Conservation (phyloP, 768 basidiomycete genomes). For the Lentinula lateritia region DNA sequence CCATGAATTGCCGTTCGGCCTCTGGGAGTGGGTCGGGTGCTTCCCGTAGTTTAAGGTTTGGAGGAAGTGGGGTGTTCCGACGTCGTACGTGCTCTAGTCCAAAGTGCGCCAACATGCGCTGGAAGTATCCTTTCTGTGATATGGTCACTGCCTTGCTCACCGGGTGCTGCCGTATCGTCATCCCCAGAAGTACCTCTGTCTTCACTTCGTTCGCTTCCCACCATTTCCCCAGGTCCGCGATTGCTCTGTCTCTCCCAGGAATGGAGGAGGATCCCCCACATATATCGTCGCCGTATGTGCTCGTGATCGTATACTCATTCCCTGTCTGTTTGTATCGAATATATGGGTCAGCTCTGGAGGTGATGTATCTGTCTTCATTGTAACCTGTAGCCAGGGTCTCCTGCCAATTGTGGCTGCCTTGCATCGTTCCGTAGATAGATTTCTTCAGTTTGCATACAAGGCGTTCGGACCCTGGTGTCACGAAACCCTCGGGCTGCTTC, state of each 20-base stretch:
- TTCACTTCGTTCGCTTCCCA: too few species aligned
- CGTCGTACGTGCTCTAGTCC: neutral
- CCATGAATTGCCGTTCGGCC: neutral
- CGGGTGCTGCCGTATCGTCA: neutral
- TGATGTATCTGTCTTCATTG: too few species aligned
- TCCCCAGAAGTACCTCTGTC: neutral
- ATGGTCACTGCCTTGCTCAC: neutral
- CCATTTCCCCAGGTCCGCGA: too few species aligned
- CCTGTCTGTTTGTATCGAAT: too few species aligned
- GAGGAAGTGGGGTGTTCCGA: neutral
- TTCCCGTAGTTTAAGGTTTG: neutral
- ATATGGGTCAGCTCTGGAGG: too few species aligned
- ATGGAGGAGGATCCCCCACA: too few species aligned
- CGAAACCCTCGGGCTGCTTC: slow-evolving; percentile 20
- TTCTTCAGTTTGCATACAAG: neutral
- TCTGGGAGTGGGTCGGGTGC: neutral
- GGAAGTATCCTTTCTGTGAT: neutral
- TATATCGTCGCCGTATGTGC: too few species aligned
- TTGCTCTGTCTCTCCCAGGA: too few species aligned
- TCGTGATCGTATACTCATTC: too few species aligned
- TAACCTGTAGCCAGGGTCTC: too few species aligned
- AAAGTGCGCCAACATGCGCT: neutral
- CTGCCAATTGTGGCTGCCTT: too few species aligned
- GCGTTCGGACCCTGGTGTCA: neutral
- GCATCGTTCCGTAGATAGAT: neutral